Base-by-base conservation (phyloP, 139 green algal species). In the Tetradesmus lagerheimii region DNA sequence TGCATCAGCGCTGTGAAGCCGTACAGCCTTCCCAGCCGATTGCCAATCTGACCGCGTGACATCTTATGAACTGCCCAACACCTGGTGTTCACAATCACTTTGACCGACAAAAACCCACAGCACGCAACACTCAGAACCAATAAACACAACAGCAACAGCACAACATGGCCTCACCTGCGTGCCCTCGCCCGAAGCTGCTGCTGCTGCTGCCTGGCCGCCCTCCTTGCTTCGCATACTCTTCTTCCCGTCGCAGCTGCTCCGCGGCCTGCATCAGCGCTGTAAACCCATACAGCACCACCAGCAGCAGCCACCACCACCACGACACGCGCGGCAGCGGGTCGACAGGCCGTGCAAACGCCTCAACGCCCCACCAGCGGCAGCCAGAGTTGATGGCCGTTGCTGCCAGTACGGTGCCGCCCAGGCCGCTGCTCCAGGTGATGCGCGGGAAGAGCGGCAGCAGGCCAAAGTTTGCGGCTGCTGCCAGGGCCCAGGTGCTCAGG, bases 271-370 rank as follows among this genome's bases (percentile, higher is more conserved):
- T 31, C 31, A 66, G 6, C 39, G 3, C 12, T 6, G 34, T 31
- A 37, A 85, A 85, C 38, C n/a, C 2, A 25, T 18, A 18, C 41
- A 47, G 35, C 25, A 20, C 79, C 25, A 85, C 0, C 41, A 66
- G 25, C 79, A 64, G 41, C 79, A 85, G 43, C 41, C 37, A 41
- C 79, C 79, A 66, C n/a, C 79, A 47, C 34, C 79, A 47, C 43
- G 25, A 67, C 11, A n/a, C 25, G 27, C 79, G 18, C 11, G 79
- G 41, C 37, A 27, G 39, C 53, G 29, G 18, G 29, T 41, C 77
- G 29, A 2, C 77, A 53, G 37, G 77, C 12, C 15, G 57, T 16
- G 18, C 6, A 15, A 47, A 47, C 18, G 27, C 43, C 9, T 71
- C 31, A 8, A 37, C 39, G 8, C 79, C 31, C 34, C 16, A 12